Evolutionary conservation across 352 stramenopile genomes (phyloP), one percentile per base, ranked within the genome.

Genomic region (Globisporangium mamillatum): DNA sequence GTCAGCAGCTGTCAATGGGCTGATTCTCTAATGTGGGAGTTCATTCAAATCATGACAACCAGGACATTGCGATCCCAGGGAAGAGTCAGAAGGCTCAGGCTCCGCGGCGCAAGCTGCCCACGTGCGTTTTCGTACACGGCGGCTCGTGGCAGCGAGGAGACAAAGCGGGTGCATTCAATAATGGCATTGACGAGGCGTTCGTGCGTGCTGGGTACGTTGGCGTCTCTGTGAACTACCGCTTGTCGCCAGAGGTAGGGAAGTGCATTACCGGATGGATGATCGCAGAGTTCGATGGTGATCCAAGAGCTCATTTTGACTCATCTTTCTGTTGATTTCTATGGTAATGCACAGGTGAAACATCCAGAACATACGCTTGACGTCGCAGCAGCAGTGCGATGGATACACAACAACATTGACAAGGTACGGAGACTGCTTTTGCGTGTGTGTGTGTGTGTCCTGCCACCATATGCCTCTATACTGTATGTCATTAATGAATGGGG

Each of bases 111-210:
- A 82, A 79, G 50, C 71, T 89, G 6, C 82, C 84, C 2, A 88
- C 86, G 0, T 92, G 84, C 59, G 77, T 96, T 56, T 96, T 94
- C 62, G 76, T 96, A 3, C 88, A 96, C 60, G 88, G 88, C 29
- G 88, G 88, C 24, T 90, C 88, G 14, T 96, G 88, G 88, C 86
- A 94, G 67, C 84, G 86, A 5, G 88, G 88, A 12, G 86, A 93
- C 73, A 96, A 96, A 63, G 77, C 64, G n/a, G 84, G 76, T 3
- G 64, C 70, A 1, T 75, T 93, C 24, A 94, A 92, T 59, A 70
- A 78, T 44, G 75, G 82, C 36, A 86, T 96, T 29, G 83, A 88
- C 52, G 67, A 77, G 16, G 76, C 82, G 1, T 86, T 94, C 24
- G 86, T 83, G 36, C 67, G 74, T 29, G 75, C 75, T 25, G 82